Evolutionary conservation across 129 eudicot species (phyloP), one percentile per base, ranked within the genome.

Genomic region (Erigeron canadensis): DNA sequence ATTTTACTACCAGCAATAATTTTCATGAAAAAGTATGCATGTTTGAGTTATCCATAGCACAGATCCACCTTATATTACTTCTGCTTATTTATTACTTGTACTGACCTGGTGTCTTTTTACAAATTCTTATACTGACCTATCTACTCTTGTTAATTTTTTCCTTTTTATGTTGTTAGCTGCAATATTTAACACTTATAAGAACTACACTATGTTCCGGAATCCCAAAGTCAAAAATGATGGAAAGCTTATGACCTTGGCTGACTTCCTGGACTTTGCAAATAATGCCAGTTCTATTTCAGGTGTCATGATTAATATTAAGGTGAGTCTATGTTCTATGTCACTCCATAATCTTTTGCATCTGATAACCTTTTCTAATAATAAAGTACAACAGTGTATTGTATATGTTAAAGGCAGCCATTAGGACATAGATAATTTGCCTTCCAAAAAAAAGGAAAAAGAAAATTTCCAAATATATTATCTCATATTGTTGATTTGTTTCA

Each of bases 281-380:
- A 87, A 87, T 69, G 79, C 89, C 22, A 75, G 90, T 72, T 87
- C 97, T 17, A 71, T 89, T 68, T 83, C 92, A 70, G 97, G 92
- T 70, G 91, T 94, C 72, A 43, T 90, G 77, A 89, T 94, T 68
- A 75, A 79, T 69, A 84, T 94, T 57, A 95, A 94, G 98, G 98
- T 87, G 50, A 82, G 96, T 82, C 51, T 37, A 38, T 42, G 4
- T 18, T 51, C 37, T 40, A 1, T 9, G 61, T 4, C 16, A 16
- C 23, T 34, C 42, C 43, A 39, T 39, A 22, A 15, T 43, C 44
- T 15, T 47, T 21, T 65, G 54, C 23, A 18, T 10, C 47, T 28
- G 34, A 28, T 28, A 28, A 3, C 3, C 3, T 28, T 28, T 28
- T 28, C 34, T 28, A 28, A 1, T 28, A 28, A 28, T 28, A 28